These are phyloP conservation scores for Monosporascus sp. DNA, from an alignment of 2,329 filamentous ascomycete genomes.

Conservation along the genomic window DNA sequence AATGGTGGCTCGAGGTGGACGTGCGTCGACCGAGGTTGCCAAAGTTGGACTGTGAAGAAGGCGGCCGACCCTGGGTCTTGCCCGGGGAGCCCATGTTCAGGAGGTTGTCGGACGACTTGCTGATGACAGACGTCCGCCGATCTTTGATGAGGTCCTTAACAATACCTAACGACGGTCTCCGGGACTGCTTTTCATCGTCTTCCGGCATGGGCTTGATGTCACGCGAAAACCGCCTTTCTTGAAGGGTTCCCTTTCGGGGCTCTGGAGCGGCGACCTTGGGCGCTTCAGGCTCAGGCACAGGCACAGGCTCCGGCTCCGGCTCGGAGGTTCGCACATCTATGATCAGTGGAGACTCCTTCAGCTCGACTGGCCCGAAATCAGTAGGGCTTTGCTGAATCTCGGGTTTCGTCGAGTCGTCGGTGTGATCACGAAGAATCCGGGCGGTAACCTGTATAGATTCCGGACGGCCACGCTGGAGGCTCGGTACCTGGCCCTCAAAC, in stretches of 20 bases:
- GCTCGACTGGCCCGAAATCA: conserved; percentile 43
- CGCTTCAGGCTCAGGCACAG: conserved; percentile 15
- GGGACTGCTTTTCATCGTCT: conserved; percentile 32
- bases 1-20: conserved; percentile 59
- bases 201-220: conserved; percentile 30
- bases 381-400: conserved; percentile 35
- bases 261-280: conserved; percentile 15
- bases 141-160: conserved; percentile 59
- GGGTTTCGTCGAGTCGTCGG: conserved; percentile 34
- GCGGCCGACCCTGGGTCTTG: conserved; percentile 42
- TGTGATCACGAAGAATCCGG: conserved; percentile 67
- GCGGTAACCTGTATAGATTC: conserved; percentile 88
- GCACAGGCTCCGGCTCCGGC: conserved; percentile 21
- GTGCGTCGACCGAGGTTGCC: conserved; percentile 50
- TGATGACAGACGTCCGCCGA: conserved; percentile 43
- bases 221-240: conserved; percentile 42
- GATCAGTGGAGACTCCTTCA: conserved; percentile 54
- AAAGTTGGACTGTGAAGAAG: conserved; percentile 38
- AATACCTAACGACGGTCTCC: conserved; percentile 54
- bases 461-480: conserved; percentile 42
- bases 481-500: conserved; percentile 39
- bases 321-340: conserved; percentile 49
- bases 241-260: conserved; percentile 38
- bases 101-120: conserved; percentile 42
- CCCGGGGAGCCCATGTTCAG: conserved; percentile 22